A percentile compares a stretch with the other conserved stretches of the same genome.
These are phyloP conservation scores for Isabelozyma heimii DNA, from an alignment of 805 yeast genomes.

Conservation along the genomic window DNA sequence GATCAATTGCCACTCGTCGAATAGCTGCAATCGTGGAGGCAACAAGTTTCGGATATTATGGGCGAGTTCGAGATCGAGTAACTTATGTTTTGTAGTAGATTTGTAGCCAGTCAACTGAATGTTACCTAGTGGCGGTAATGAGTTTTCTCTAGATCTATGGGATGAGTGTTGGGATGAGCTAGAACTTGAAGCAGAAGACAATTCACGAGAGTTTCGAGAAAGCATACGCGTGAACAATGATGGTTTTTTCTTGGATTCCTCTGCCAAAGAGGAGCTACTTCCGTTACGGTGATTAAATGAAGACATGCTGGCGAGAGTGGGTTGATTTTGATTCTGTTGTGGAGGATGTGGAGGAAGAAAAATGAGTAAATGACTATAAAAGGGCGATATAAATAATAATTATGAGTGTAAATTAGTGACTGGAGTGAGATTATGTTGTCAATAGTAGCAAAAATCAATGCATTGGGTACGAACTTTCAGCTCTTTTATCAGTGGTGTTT, in stretches of 20 bases:
- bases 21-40: constrained; percentile 77
- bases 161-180: neutral
- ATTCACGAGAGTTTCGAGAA: neutral
- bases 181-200: neutral
- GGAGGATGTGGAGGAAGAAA: too few species aligned
- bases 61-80: constrained; percentile 64
- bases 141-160: neutral
- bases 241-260: neutral
- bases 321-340: too few species aligned
- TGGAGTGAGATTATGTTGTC: too few species aligned
- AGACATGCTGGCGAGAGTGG: neutral
- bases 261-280: neutral
- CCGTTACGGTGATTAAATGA: neutral
- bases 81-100: constrained; percentile 51
- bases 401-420: too few species aligned
- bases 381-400: too few species aligned
- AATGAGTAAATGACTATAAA: too few species aligned
- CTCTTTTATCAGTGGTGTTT: too few species aligned
- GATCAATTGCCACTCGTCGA: constrained; percentile 70
- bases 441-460: too few species aligned
- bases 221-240: neutral
- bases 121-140: constrained; percentile 51
- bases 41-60: constrained; percentile 69
- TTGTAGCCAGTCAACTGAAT: constrained; percentile 61
- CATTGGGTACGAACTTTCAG: too few species aligned